Evolutionary conservation across 371 early-diverging fungal genomes (phyloP), one percentile per base, ranked within the genome.

Genomic region (Actinomucor elegans): DNA sequence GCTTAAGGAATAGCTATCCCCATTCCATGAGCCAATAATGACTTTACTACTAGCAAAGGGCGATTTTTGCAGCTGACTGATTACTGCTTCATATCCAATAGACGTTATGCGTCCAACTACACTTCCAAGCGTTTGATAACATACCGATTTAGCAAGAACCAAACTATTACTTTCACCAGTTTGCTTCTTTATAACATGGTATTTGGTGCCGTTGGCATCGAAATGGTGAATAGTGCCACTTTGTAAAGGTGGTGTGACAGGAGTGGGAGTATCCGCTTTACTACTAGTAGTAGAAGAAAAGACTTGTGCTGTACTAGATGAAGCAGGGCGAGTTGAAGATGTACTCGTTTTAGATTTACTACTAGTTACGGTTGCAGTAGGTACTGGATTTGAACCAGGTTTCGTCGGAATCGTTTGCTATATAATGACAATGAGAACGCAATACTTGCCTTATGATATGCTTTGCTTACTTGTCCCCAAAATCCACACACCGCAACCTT

Each of bases 21-120:
- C 57, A 37, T 62, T 62, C 63, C 63, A 62, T n/a, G 52, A 37
- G 7, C 57, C 57, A 18, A 62, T 52, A 3, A 57, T 41, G 8
- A 54, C 21, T 17, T 37, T 42, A 17, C 21, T 43, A 14, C 42
- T 42, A 2, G 15, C 10, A 15, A 5, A 1, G 3, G 26, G 14
- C 24, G 18, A 23, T 2, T 35, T 10, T 20, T 35, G 32, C 26
- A 57, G 15, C 10, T 43, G 31, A 8, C 26, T 33, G 18, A 44
- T 23, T n/a, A 57, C 21, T 33, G 32, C 34, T 9, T n/a, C 15
- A 24, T 48, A 48, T 7, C 40, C 43, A 17, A 27, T 18, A 7
- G 49, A 49, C 10, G 33, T 28, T 12, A 57, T 36, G 6, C 33
- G 29, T 14, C 53, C 45, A 17, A 52, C 31, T 7, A n/a, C 24